Evolutionary conservation across 768 basidiomycete species (phyloP).

Genomic region (Chalciporus chontae): DNA sequence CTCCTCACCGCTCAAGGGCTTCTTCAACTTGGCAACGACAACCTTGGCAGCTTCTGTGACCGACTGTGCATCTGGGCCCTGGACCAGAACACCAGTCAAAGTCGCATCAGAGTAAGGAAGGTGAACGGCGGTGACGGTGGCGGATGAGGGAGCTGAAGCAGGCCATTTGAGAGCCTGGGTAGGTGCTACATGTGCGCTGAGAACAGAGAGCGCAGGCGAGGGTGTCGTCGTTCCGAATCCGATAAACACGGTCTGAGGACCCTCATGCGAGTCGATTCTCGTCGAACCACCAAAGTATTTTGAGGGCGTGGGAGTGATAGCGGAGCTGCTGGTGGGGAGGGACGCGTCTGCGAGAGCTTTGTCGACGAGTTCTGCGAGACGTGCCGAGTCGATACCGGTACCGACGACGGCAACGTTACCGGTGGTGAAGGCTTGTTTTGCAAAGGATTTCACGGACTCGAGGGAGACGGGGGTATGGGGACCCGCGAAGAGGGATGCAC

Average conservation of each 20-base stretch:
- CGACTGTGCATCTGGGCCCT: slow-evolving; percentile 57
- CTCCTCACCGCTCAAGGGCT: slow-evolving; percentile 58
- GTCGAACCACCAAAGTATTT: slow-evolving; percentile 85
- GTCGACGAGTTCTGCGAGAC: slow-evolving; percentile 69
- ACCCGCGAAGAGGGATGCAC: slow-evolving; percentile 84
- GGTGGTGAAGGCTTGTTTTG: slow-evolving; percentile 67
- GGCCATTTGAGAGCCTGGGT: slow-evolving; percentile 85
- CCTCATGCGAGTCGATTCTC: slow-evolving; percentile 62
- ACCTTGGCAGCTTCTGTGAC: slow-evolving; percentile 67
- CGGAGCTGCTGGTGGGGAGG: slow-evolving; percentile 33
- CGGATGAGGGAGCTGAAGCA: slow-evolving; percentile 50
- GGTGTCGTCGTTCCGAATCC: slow-evolving; percentile 77
- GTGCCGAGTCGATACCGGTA: slow-evolving; percentile 73
- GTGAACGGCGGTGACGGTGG: slow-evolving; percentile 70
- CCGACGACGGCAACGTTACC: slow-evolving; percentile 85
- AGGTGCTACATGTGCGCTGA: slow-evolving; percentile 79
- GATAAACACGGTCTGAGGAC: slow-evolving; percentile 75
- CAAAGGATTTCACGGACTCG: slow-evolving; percentile 71
- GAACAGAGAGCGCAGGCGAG: slow-evolving; percentile 71
- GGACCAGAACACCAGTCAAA: slow-evolving; percentile 79
- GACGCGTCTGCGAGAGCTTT: slow-evolving; percentile 50
- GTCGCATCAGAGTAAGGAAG: slow-evolving; percentile 91
- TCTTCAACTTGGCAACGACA: slow-evolving; percentile 66
- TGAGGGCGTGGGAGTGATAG: slow-evolving; percentile 25
- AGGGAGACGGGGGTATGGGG: slow-evolving; percentile 59